Base-by-base conservation (phyloP, 306 rosid genomes). In the Oemleria cerasiformis region DNA sequence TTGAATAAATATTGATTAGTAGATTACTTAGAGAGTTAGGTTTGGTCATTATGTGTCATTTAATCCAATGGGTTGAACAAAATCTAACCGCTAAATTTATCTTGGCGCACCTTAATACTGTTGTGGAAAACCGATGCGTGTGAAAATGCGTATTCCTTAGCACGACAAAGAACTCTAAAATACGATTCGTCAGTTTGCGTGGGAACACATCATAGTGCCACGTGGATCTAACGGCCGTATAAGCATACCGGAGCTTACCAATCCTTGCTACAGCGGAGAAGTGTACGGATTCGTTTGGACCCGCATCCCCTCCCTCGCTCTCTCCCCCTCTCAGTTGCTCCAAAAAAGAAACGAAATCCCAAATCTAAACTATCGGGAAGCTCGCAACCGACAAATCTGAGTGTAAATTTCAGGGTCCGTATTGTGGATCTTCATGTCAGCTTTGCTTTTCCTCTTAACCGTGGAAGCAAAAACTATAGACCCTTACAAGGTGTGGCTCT, bases 401-500 rank as follows among this genome's bases (percentile, higher is more conserved):
- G 7, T 14, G 40, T 8, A n/a, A 50, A 16, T 11, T 21, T 64
- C 48, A 39, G 48, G 77, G 15, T 62, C 79, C 3, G 5, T 65
- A 7, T 57, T 50, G 40, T 63, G 75, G 79, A 66, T 82, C 51
- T 21, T 84, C 64, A 16, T 77, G 48, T 38, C 75, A 76, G 77
- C 79, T 21, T 61, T 73, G 64, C 54, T n/a, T n/a, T n/a, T 77
- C 70, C 59, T 80, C 13, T 66, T 80, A 16, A 4, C 75, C 54
- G 23, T 80, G 6, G 89, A 82, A 40, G 96, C 95, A 40, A 90
- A 85, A 85, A 80, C 83, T 30, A 39, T 77, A 2, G 96, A 92
- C 79, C 95, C 89, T 15, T 92, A 92, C 73, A 85, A 92, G 92
- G 98, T 90, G 72, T 3, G n/a, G 34, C 39, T 71, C 42, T 2